Base-by-base conservation (phyloP, 345 rosid genomes). In the Erucastrum elatum region DNA sequence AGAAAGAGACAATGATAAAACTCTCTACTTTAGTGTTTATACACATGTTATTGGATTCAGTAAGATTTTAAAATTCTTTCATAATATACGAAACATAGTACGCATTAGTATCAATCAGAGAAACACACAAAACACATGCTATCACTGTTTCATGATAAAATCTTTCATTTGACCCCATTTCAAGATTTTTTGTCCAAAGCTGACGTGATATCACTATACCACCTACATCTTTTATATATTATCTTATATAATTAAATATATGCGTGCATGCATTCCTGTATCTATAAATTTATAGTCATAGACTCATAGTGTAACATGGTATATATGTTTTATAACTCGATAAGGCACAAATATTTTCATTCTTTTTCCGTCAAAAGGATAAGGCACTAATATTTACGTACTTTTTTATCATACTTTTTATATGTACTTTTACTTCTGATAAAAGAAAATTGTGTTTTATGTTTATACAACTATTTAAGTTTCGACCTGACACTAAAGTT, bases 81-180 rank as follows among this genome's bases (percentile, higher is more conserved):
- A 80, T 64, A 2, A 37, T 53, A 26, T 29, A 37, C 33, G 61
- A 69, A 68, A 69, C 75, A 75, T 74, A 75, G 83, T 69, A 70
- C 79, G 58, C 71, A 69, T 69, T 75, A 55, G 59, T 27, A 13
- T 79, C 72, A 34, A 67, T 73, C 79, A 80, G 27, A 80, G 66
- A 69, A 15, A 68, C 49, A 25, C 81, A 71, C 66, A 55, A 49
- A 79, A 25, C 60, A 6, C 62, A 39, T 72, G 77, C 21, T 30
- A 8, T 25, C 17, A 66, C 53, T 17, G 25, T 79, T 68, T 74
- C 67, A 35, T 44, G 65, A 33, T 21, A 53, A 59, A 79, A 67
- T 44, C 41, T 59, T 26, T 64, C 60, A 56, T 35, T 34, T 39
- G 73, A 68, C 72, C 68, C 77, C 77, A 78, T 78, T 41, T 72